Evolutionary conservation across 2,329 filamentous ascomycete genomes (phyloP), one percentile per base, ranked within the genome.

Genomic region (Xylaria sp.): DNA sequence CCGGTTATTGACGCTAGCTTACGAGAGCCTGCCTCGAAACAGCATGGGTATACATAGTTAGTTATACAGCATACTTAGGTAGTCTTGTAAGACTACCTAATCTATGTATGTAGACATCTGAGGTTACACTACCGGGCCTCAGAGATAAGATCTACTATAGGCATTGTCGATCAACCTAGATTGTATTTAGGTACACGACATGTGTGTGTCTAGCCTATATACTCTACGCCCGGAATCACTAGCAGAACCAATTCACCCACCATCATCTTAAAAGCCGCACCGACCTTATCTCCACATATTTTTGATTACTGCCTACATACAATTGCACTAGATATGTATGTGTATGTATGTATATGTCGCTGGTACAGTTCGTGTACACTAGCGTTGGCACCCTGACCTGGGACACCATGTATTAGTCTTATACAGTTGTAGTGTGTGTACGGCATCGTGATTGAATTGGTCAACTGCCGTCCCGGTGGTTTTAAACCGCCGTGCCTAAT

Each of bases 261-360:
- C 14, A 8, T 5, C 17, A 47, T 47, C 14, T 47, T 19, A 19
- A 47, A 47, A 47, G 42, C 42, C 17, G n/a, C 42, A 47, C 42
- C 42, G 17, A 47, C 14, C 42, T 5, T 8, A 47, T 47, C 42
- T 19, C 42, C 42, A 47, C 42, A 47, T 47, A 19, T 47, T 19
- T 47, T 47, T 47, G 17, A 47, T 47, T 47, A 47, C 42, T 47
- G 17, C 42, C 4, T 47, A 47, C 42, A 47, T 47, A 51, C 34
- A 51, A n/a, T 30, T 19, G n/a, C 42, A 47, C 42, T 47, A 47
- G 14, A 17, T 51, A 51, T 12, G 11, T 30, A 51, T 17, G 21
- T 51, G 21, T 51, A 27, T n/a, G n/a, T 51, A 51, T 6, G 4
- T 51, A 51, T 45, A 45, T n/a, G 24, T 27, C 4, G 39, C 39